A percentile compares a stretch with the other conserved stretches of the same genome.
These are phyloP conservation scores for Mortierella sp. DNA, from an alignment of 371 early-diverging fungal species.

Conservation along the genomic window DNA sequence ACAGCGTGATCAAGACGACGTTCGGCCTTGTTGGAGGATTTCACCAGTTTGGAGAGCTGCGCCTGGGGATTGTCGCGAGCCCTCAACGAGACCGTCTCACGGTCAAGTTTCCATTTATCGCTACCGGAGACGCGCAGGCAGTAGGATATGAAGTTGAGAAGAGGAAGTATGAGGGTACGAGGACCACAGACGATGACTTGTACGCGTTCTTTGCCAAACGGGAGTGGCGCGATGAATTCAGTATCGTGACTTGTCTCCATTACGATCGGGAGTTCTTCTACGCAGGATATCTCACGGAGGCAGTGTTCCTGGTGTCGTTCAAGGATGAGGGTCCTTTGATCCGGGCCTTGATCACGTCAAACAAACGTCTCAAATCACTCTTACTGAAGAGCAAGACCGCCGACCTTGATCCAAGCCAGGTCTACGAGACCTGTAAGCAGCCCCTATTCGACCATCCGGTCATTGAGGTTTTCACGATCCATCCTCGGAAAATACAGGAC, in stretches of 20 bases:
- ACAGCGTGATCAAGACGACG: slow-evolving; percentile 4
- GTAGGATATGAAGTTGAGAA: slow-evolving; percentile 9
- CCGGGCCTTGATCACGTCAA: background rate
- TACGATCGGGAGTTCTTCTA: slow-evolving; percentile 17
- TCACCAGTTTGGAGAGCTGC: slow-evolving; percentile 34
- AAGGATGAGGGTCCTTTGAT: background rate
- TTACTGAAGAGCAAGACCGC: background rate
- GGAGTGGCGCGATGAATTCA: slow-evolving; percentile 22
- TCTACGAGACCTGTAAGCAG: background rate
- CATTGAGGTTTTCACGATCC: background rate
- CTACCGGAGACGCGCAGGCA: slow-evolving; percentile 4
- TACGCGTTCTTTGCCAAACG: slow-evolving; percentile 29
- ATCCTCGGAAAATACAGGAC: background rate
- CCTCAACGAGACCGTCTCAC: slow-evolving; percentile 12
- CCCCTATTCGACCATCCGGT: background rate
- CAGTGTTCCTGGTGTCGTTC: slow-evolving; percentile 18
- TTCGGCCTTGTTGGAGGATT: slow-evolving; percentile 27
- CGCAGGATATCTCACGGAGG: slow-evolving; percentile 15
- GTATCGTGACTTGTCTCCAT: slow-evolving; percentile 16
- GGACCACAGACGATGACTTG: slow-evolving; percentile 18
- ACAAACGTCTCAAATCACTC: background rate
- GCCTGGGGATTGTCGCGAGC: slow-evolving; percentile 7
- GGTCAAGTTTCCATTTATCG: background rate
- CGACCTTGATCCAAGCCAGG: background rate
- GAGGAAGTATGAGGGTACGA: slow-evolving; percentile 14